These are phyloP conservation scores for Sideroxylon spinosum DNA, from an alignment of 179 eudicot genomes.

Conservation along the genomic window DNA sequence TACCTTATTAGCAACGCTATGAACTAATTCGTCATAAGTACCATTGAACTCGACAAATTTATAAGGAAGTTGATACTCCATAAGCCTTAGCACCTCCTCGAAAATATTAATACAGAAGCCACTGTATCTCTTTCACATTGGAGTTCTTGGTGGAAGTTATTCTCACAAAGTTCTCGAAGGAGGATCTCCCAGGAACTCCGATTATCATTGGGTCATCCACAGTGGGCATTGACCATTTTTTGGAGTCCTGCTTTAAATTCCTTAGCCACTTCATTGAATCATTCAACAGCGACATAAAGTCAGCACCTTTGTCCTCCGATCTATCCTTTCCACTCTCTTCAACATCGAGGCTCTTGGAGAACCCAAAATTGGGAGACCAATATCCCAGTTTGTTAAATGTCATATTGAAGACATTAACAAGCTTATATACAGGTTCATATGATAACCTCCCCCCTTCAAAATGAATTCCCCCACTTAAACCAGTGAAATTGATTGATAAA, in stretches of 20 bases:
- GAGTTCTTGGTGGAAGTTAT: conserved; percentile 8
- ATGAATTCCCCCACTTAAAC: conserved; percentile 32
- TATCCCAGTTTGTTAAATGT: conserved; percentile 29
- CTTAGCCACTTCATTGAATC: conserved; percentile 42
- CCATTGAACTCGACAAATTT: conserved; percentile 30
- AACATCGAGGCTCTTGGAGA: conserved; percentile 5
- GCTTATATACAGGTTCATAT: conserved; percentile 10
- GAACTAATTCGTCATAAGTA: conserved; percentile 36
- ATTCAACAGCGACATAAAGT: not conserved
- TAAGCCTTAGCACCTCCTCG: conserved; percentile 19
- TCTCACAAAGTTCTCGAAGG: conserved; percentile 38
- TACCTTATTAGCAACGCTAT: conserved; percentile 41
- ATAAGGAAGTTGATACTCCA: conserved; percentile 35
- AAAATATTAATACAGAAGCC: conserved; percentile 47
- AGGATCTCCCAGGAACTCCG: conserved; percentile 34
- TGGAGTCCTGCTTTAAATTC: conserved; percentile 26
- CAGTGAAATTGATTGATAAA: conserved; percentile 27
- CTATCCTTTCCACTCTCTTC: not conserved
- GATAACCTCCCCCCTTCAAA: conserved; percentile 23
- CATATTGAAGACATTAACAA: conserved; percentile 36
- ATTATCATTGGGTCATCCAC: conserved; percentile 28
- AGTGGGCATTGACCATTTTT: conserved; percentile 50
- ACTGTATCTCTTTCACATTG: not conserved
- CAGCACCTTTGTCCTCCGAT: too few species aligned
- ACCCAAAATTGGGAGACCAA: conserved; percentile 32